A percentile compares a stretch with the other conserved stretches of the same genome.
These are phyloP conservation scores for Didymella keratinophila DNA, from an alignment of 2,329 filamentous ascomycete species.

Conservation along the genomic window DNA sequence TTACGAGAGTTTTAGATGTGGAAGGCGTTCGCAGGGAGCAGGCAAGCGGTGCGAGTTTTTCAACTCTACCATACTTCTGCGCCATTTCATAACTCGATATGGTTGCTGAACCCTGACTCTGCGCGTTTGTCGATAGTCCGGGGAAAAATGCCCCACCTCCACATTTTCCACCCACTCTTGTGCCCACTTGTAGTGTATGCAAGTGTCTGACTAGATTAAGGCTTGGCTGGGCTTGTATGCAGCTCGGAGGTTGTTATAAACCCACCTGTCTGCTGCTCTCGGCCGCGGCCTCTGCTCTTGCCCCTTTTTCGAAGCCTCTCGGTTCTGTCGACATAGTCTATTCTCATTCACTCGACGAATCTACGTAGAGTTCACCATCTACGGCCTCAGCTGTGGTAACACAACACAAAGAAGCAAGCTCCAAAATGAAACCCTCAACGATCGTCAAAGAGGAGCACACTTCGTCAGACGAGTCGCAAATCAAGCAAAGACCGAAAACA, in stretches of 20 bases:
- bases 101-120: slow-evolving; percentile 7
- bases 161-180: slow-evolving; percentile 15
- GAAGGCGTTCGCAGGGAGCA: not conserved
- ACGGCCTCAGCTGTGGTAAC: not conserved
- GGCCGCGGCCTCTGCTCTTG: not conserved
- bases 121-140: slow-evolving; percentile 3
- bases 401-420: not conserved
- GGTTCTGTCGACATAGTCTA: not conserved
- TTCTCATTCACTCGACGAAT: not conserved
- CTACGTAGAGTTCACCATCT: not conserved
- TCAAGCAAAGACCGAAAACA: slow-evolving; percentile 38
- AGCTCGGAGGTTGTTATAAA: slow-evolving; percentile 13
- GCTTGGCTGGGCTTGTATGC: slow-evolving; percentile 16
- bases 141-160: slow-evolving; percentile 14
- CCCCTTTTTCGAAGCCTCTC: not conserved
- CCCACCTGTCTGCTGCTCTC: slow-evolving; percentile 4
- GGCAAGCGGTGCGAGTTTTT: not conserved
- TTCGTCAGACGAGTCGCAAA: slow-evolving; percentile 16
- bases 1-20: no score
- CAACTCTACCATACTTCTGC: not conserved
- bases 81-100: not conserved
- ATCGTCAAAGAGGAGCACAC: slow-evolving; percentile 15
- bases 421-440: not conserved
- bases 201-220: slow-evolving; percentile 10
- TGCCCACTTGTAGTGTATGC: slow-evolving; percentile 11